Percentiles rank a stretch among this genome's conserved stretches.
phyloP scores from a whole-genome alignment of 306 rosid species.

The Medicago truncatula region DNA sequence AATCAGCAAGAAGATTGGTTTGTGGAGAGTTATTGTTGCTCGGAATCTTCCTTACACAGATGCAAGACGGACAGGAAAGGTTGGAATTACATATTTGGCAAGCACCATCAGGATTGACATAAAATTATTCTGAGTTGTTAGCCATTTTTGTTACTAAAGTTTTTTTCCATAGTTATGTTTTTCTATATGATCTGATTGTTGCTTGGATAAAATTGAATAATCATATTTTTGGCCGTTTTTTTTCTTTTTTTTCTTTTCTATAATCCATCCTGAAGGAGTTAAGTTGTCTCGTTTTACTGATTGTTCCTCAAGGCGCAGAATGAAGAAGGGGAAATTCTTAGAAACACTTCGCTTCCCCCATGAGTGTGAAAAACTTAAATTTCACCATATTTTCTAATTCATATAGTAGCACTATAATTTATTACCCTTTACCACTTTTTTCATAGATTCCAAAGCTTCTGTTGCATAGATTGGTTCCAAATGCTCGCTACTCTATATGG shows the following conservation, averaged over 20 bases:
- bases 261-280: constrained; percentile 12
- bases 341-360: not conserved
- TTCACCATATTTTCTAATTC: constrained; percentile 17
- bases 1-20: constrained; percentile 58
- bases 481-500: constrained; percentile 91
- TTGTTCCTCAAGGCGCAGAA: not conserved
- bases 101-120: constrained; percentile 27
- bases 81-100: constrained; percentile 46
- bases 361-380: constrained; percentile 12
- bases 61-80: constrained; percentile 91
- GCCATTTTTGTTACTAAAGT: constrained; percentile 18
- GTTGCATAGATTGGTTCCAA: constrained; percentile 88
- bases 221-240: constrained; percentile 9
- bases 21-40: constrained; percentile 73
- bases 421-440: constrained; percentile 31
- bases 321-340: constrained; percentile 16
- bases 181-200: constrained; percentile 36
- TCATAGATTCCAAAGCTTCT: constrained; percentile 92
- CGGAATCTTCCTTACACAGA: constrained; percentile 80
- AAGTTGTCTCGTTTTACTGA: constrained; percentile 14
- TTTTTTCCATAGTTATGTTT: not conserved
- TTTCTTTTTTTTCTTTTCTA: constrained; percentile 22
- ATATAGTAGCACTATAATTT: constrained; percentile 16
- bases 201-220: constrained; percentile 2
- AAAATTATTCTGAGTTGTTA: constrained; percentile 30